Base-by-base conservation (phyloP, 805 yeast genomes). In the Pichia manshurica region DNA sequence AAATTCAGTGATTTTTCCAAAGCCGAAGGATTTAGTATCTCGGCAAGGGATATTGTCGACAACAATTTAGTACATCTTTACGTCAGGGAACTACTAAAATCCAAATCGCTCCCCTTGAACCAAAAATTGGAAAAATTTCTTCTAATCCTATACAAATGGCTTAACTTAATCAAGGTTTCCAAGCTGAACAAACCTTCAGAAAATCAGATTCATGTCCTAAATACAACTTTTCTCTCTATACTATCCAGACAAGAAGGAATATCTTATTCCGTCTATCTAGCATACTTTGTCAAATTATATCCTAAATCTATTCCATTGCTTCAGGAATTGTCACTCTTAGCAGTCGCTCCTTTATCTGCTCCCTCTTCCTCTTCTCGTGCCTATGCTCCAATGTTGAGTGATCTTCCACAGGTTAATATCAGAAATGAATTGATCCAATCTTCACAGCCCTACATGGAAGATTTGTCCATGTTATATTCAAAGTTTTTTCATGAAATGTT, bases 41-140 rank as follows among this genome's bases (percentile, higher is more conserved):
- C 38, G 1, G 16, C 39, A 5, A 2, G 4, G 3, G 43, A 46
- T 10, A 2, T 46, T 23, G 25, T 48, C 3, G 19, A 39, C 12
- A 23, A n/a, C 9, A 44, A 40, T 29, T 19, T 25, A 13, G 25
- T 48, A 19, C 50, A 48, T 35, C 17, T 48, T n/a, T 48, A 48
- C 36, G 23, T 39, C 4, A 3, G 37, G 28, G 50, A 48, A 23
- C 9, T 44, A 13, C 16, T 35, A 3, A 48, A 48, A 46, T 15
- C 47, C 37, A 15, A 41, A 1, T 31, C 38, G 1, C 32, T 33
- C 4, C 12, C 48, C 9, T 19, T 31, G 4, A 38, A 46, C 6
- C 16, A 40, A 16, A 49, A 47, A 38, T 36, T 55, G 2, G 55
- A 55, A 37, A 39, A 44, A 17, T 56, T 46, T 42, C 39, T 56